Evolutionary conservation across 371 early-diverging fungal genomes (phyloP), one percentile per base, ranked within the genome.

Genomic region (Mucor sp.): DNA sequence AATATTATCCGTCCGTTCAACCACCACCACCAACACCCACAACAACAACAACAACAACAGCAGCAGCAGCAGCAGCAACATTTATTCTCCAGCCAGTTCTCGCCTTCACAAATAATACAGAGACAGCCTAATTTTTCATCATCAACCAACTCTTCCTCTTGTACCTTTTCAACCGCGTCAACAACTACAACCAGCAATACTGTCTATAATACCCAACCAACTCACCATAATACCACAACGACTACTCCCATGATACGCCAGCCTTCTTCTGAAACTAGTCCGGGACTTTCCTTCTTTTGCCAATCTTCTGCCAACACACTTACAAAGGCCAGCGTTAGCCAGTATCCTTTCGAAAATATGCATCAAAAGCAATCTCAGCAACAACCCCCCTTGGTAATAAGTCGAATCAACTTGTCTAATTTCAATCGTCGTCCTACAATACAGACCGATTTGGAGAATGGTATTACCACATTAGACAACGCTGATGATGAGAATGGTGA

Each of bases 221-320:
- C 53, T 0, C 14, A 53, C 15, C 6, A 57, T 19, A 32, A 28
- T 25, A 41, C 28, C n/a, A 64, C 57, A 19, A 58, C 41, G 7
- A n/a, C 33, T 17, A 57, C 70, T 30, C 63, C 71, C 62, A 70
- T 70, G 67, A 70, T 70, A 63, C 71, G 71, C 21, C 71, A 70
- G 28, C 60, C 68, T 50, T 68, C 69, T 58, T 32, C 39, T 25
- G 66, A 73, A 60, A 58, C 33, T 47, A 58, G 63, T 48, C 73
- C 73, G 37, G 73, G 73, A 25, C 66, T 73, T 58, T 73, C 73
- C 14, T 73, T 73, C 56, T 73, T 73, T 73, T 73, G 73, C 55
- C 69, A 69, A 32, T 21, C 63, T 27, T 44, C 28, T 30, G 62
- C 47, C 7, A 57, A 35, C 28, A 66, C 32, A 53, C 27, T 57